phyloP scores from a whole-genome alignment of 805 yeast species.

The Kazachstania kunashirensis region DNA sequence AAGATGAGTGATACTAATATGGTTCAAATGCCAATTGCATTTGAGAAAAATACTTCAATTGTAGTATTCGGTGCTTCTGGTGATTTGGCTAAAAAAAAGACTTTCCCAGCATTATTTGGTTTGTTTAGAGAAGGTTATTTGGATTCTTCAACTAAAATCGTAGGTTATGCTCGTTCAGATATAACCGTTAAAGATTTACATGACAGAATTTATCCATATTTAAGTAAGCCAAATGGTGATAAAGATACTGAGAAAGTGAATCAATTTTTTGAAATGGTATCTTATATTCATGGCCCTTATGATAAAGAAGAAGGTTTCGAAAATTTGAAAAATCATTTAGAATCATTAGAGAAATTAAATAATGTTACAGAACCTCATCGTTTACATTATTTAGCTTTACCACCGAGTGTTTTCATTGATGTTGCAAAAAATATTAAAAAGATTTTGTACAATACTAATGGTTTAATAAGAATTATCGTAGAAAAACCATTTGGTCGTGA shows the following conservation, averaged over 20 bases:
- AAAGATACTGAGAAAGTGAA: slow-evolving; percentile 37
- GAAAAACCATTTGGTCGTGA: slow-evolving; percentile 98
- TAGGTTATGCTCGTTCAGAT: slow-evolving; percentile 88
- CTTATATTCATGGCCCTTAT: slow-evolving; percentile 72
- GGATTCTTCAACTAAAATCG: slow-evolving; percentile 58
- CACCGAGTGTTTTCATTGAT: slow-evolving; percentile 80
- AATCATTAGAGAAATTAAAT: slow-evolving; percentile 44
- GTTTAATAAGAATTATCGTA: slow-evolving; percentile 72
- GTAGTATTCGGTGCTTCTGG: slow-evolving; percentile 94
- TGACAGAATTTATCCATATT: slow-evolving; percentile 51
- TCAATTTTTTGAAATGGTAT: slow-evolving; percentile 54
- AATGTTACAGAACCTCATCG: slow-evolving; percentile 54
- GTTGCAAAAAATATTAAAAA: slow-evolving; percentile 70
- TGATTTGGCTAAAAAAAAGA: slow-evolving; percentile 89
- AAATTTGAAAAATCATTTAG: slow-evolving; percentile 45
- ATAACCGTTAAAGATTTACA: slow-evolving; percentile 58
- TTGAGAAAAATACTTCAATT: slow-evolving; percentile 58
- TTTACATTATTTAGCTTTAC: slow-evolving; percentile 84
- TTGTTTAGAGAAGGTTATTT: slow-evolving; percentile 67
- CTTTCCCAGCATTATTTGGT: slow-evolving; percentile 80
- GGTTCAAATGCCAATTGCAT: slow-evolving; percentile 24
- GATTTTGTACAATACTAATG: slow-evolving; percentile 55
- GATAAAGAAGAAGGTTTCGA: slow-evolving; percentile 70
- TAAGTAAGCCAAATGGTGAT: slow-evolving; percentile 44
- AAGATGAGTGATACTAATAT: background rate